These are phyloP conservation scores for Aspergillus campestris DNA, from an alignment of 495 filamentous ascomycete species.

Conservation along the genomic window DNA sequence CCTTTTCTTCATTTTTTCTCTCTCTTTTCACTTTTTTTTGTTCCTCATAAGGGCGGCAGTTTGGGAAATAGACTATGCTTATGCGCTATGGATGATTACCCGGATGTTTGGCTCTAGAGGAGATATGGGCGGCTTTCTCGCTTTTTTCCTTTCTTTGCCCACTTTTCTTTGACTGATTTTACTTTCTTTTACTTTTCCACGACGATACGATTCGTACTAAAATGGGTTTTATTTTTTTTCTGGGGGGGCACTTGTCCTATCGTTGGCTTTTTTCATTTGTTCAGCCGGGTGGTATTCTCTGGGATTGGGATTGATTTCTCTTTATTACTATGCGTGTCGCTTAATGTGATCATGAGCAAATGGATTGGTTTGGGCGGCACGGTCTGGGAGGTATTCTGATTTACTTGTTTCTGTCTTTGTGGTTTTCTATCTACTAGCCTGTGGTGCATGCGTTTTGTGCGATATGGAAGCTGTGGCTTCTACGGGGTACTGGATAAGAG, in stretches of 20 bases:
- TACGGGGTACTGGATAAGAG: too few relatives aligned
- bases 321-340: conserved; percentile 8
- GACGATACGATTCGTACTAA: conserved; percentile 15
- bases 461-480: neutral
- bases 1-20: conserved; percentile 4
- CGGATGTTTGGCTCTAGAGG: conserved; percentile 16
- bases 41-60: conserved; percentile 16
- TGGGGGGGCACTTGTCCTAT: neutral
- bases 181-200: conserved; percentile 6
- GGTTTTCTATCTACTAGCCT: conserved; percentile 3
- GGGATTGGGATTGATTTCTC: conserved; percentile 7
- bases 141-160: neutral
- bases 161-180: neutral
- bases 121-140: conserved; percentile 14
- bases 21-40: conserved; percentile 5
- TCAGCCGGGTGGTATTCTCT: conserved; percentile 4
- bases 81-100: conserved; percentile 15
- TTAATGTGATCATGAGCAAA: conserved; percentile 19
- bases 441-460: conserved; percentile 2
- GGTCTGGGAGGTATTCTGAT: conserved; percentile 22
- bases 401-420: conserved; percentile 9
- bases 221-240: conserved; percentile 8
- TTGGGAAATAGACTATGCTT: conserved; percentile 18
- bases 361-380: conserved; percentile 17
- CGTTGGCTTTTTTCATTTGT: conserved; percentile 3